Base-by-base conservation (phyloP, 2,329 filamentous ascomycete genomes). In the Bertia moriformis region DNA sequence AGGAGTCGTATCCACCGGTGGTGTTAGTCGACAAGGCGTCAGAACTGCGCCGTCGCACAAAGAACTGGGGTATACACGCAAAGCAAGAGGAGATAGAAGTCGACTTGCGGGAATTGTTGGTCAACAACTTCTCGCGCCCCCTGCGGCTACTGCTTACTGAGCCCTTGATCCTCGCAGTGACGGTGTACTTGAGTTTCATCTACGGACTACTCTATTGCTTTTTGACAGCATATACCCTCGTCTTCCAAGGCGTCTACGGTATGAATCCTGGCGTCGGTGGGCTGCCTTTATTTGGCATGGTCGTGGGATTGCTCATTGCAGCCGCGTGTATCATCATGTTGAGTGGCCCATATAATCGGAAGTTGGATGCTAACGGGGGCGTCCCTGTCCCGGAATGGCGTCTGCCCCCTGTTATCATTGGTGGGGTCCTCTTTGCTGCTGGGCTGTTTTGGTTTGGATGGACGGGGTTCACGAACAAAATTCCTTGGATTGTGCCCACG, bases 251-350 rank as follows among this genome's bases (percentile, higher is more conserved):
- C 18, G 61, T 72, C 19, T 70, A 79, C 49, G 65, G 66, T 22
- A 68, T 76, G 55, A 66, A 55, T 19, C 51, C 59, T 1, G 75
- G 76, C 37, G 55, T 77, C 3, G 60, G 65, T 14, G 75, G 74
- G 1, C 60, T 81, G 1, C 71, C 76, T 0, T 79, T 73, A 46
- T 73, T 81, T 43, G 75, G 75, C 14, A 71, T 81, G 65, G 60
- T 76, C 14, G 49, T 62, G 17, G 73, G 73, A 24, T 59, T 71
- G 43, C 35, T 76, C 7, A 51, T 68, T 30, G 70, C 68, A 1
- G 71, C 66, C 19, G n/a, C 58, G 13, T 65, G 65, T 43, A 65
- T 75, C 40, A 54, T 65, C 18, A 43, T 61, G 22, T 35, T 10
- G 12, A 54, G 41, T 56, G 67, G 43, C 58, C 59, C 20, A 43